Base-by-base conservation (phyloP, 176 grass and related monocot genomes). In the Oropetium thomaeum region DNA sequence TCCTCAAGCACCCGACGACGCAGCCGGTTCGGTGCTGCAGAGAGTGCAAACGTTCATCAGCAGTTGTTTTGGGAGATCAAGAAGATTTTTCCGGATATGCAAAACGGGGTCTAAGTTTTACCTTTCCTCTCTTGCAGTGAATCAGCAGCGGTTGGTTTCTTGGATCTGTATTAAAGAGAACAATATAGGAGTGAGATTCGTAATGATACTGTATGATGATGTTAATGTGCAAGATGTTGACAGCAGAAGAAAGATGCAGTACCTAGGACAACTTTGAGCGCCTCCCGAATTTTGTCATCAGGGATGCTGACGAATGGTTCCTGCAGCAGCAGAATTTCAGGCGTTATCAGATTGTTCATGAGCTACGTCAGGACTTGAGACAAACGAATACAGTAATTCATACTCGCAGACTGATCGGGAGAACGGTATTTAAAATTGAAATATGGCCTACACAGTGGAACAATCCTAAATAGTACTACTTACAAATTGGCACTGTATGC, bases 101-200 rank as follows among this genome's bases (percentile, higher is more conserved):
- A 31, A 58, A 59, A 22, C 79, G 14, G 7, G 7, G 55, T 20
- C 49, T 30, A 43, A 45, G 17, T 63, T 63, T 45, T 69, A 91
- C 92, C 83, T 96, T 91, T 62, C 92, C 92, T 77, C 92, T 86
- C 64, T 89, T 90, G 74, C 92, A 96, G 54, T 96, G 92, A 61
- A 96, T 91, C 55, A 96, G 92, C 57, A 96, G 26, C 3, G 92
- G 92, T 33, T 96, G 88, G 60, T 91, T 96, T 86, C 19, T 79
- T 58, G 57, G 72, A 60, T 96, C 92, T 96, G 92, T 11, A 60
- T 49, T 2, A 58, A 76, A 40, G 55, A 74, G 69, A 81, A n/a
- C 0, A 26, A 74, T 44, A 75, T 17, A 27, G 32, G 34, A 81
- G 13, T 62, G 28, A 67, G 13, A 57, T 49, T 43, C 78, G n/a